Evolutionary conservation across 1,284 basidiomycete genomes (phyloP), one percentile per base, ranked within the genome.

Genomic region (Ceratobasidium sp.): DNA sequence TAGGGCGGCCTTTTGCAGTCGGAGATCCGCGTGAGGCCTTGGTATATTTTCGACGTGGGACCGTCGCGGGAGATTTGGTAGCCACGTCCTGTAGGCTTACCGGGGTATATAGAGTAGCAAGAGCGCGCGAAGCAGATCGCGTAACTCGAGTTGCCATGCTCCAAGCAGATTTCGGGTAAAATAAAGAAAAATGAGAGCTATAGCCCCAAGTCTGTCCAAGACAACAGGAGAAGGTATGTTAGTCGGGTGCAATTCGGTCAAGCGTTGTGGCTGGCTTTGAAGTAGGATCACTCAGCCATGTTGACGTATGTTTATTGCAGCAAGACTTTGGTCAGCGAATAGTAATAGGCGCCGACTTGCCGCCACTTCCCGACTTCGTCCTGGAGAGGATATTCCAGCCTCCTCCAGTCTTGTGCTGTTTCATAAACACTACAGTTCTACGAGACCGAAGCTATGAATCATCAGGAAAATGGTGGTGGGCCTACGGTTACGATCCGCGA

Each of bases 401-500:
- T 3, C 25, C 28, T n/a, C 28, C 6, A n/a, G 9, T 33, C 30
- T 23, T 51, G 9, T 23, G 48, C 9, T 9, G 16, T 8, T 1
- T 28, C 25, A 5, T 14, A 25, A 56, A 9, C 11, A 28, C 54
- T 30, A 11, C 3, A 36, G 12, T 14, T 40, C n/a, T 38, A 21
- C 30, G 12, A 53, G 30, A 6, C 16, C 3, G 21, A 21, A 18
- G 25, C 23, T 25, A 67, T 67, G 63, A 67, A 67, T 16, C 54
- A 51, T n/a, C 62, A 54, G 36, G 63, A 67, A 44, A 67, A 53
- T 40, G 49, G 49, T 6, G 36, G 30, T 23, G 51, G 49, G 16
- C 63, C 63, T 2, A n/a, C 42, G 36, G 49, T 67, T 30, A 67
- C 63, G 11, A 92, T 93, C 78, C 88, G 91, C 70, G 89, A 92